Percentiles rank a stretch among this genome's conserved stretches.
Evolutionary conservation across 768 basidiomycete species (phyloP).

Genomic region (Agaricus blazei): DNA sequence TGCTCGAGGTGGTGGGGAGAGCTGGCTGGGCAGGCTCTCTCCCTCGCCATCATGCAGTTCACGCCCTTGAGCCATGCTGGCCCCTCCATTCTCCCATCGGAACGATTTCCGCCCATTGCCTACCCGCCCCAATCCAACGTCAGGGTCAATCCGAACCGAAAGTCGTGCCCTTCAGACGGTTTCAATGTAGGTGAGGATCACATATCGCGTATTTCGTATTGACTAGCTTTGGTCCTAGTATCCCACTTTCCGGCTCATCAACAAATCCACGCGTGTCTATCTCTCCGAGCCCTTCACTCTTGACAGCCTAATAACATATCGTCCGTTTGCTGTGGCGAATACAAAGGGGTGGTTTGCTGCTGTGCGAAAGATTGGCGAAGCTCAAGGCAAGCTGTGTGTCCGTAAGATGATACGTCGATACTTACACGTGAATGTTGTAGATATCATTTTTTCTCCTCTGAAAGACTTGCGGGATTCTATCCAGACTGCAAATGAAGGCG

Average conservation of each 20-base stretch:
- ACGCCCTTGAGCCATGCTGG: not conserved
- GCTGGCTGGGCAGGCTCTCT: not conserved
- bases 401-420: constrained; percentile 3
- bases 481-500: constrained; percentile 33
- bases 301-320: constrained; percentile 35
- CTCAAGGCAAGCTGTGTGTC: constrained; percentile 27
- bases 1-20: not conserved
- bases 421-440: constrained; percentile 26
- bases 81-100: constrained; percentile 15
- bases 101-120: constrained; percentile 32
- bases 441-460: constrained; percentile 57
- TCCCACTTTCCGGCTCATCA: constrained; percentile 43
- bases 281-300: constrained; percentile 52
- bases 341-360: constrained; percentile 69
- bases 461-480: constrained; percentile 54
- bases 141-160: constrained; percentile 31
- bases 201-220: not conserved
- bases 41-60: not conserved
- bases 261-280: constrained; percentile 61
- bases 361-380: constrained; percentile 31
- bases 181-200: constrained; percentile 33
- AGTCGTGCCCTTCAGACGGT: constrained; percentile 35
- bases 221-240: constrained; percentile 27
- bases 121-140: constrained; percentile 32
- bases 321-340: constrained; percentile 56